Evolutionary conservation across 257 asterid genomes (phyloP), one percentile per base, ranked within the genome.

Genomic region (Capsicum pubescens): DNA sequence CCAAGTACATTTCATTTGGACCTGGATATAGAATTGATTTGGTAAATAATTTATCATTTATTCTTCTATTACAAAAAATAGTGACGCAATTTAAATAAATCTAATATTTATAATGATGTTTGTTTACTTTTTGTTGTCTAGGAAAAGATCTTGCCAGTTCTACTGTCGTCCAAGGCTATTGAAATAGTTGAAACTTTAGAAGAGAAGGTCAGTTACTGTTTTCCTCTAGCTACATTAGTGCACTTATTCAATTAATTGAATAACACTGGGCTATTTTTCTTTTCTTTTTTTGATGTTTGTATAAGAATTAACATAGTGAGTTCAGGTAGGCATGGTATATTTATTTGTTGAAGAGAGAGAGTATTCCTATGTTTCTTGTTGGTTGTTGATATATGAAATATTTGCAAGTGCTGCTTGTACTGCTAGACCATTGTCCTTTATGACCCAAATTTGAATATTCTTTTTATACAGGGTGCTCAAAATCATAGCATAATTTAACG

Each of bases 341-440:
- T 46, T 44, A 50, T 50, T 19, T 19, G 15, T 60, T 74, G 42
- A 50, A 50, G 60, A 74, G 19, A 74, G 57, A 39, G 60, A 74
- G 80, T 74, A 48, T 74, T 39, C 80, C 80, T 72, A 46, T 46
- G 59, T 42, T 74, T 74, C 60, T 48, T 74, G 44, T 44, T 50
- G 61, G 61, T 74, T 50, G 61, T 36, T 74, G 44, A 50, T 72
- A 72, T 21, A 48, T 74, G 60, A 50, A 74, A 11, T 50, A 7
- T 9, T 74, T 19, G n/a, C 80, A 46, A n/a, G n/a, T 46, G 56
- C 79, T 9, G 9, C 42, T 71, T 10, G 39, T 71, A 46, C 58
- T n/a, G 58, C 80, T 71, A n/a, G 39, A n/a, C 42, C 32, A 32
- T 21, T 74, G 61, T 13, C 61, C 60, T 74, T 74, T 74, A 7